These are phyloP conservation scores for Anthoceros angustus DNA, from an alignment of 225 moss, liverwort and hornwort genomes.

Conservation along the genomic window DNA sequence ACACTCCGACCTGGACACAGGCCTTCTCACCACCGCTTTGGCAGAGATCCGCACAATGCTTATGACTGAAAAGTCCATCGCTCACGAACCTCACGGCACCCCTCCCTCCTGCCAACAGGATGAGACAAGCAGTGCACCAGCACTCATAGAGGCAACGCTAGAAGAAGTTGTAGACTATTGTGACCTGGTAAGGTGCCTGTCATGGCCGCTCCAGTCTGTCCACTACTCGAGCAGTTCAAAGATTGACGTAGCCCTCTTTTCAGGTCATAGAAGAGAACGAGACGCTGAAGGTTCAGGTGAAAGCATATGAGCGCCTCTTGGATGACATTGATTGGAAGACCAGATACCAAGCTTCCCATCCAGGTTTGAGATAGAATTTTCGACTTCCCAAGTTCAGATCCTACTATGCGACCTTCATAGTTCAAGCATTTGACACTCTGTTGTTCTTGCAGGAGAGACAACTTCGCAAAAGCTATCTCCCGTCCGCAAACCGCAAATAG, in stretches of 20 bases:
- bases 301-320: slow-evolving; percentile 26
- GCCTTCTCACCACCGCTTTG: too few species aligned
- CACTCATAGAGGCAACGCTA: too few species aligned
- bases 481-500: background rate
- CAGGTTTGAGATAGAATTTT: too few species aligned
- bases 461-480: background rate
- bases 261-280: slow-evolving; percentile 30
- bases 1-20: too few species aligned
- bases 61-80: too few species aligned
- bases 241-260: slow-evolving; percentile 1
- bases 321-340: background rate
- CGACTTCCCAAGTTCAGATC: too few species aligned
- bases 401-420: too few species aligned
- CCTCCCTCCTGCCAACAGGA: too few species aligned
- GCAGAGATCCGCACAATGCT: too few species aligned
- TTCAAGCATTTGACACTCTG: background rate
- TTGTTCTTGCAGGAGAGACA: background rate
- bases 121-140: too few species aligned
- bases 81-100: too few species aligned
- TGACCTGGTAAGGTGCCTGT: background rate
- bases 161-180: background rate
- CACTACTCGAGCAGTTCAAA: background rate
- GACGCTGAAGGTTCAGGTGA: slow-evolving; percentile 25
- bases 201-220: background rate
- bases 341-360: too few species aligned